Evolutionary conservation across 1,139 yeast species (phyloP), one percentile per base, ranked within the genome.

Genomic region (Diutina pseudorugosa): DNA sequence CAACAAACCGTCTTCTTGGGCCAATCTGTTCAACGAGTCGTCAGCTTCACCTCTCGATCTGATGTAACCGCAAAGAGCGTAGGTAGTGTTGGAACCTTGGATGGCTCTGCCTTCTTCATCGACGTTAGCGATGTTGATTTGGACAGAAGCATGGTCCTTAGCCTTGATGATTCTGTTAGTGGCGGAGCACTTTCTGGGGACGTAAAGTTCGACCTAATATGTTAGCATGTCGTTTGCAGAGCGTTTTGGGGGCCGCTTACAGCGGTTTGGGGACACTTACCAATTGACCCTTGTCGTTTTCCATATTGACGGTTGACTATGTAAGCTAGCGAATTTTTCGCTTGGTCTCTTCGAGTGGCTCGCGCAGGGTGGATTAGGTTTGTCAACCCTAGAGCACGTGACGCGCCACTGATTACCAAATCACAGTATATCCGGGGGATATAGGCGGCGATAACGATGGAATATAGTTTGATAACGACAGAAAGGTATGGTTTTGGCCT

Each of bases 151-250:
- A 77, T 93, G 98, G 80, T 93, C 99, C 84, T 93, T 91, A 72
- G 98, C 94, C 84, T 89, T 90, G 85, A 93, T 91, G 82, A 94
- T 90, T 83, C 98, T 91, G 97, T 90, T 91, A 80, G 98, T 90
- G 73, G 98, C 99, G 79, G 98, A 93, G 84, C 99, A 93, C 84
- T 93, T 93, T 87, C 98, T 89, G 83, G 99, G 99, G 79, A 93
- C 96, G 95, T 93, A 93, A 79, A 93, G 91, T 85, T 94, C 99
- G 79, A 93, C 96, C 96, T 89, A 62, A 44, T 56, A 49, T 40
- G 55, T 58, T 58, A 57, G 67, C 53, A 55, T 20, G 45, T 51
- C 42, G 42, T n/a, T 40, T 40, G 20, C 19, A 16, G 20, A n/a
- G 20, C 12, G 42, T 40, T n/a, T 8, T 7, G n/a, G 42, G 42